These are phyloP conservation scores for Populus hybrid DNA, from an alignment of 441 rosid species.

Conservation along the genomic window DNA sequence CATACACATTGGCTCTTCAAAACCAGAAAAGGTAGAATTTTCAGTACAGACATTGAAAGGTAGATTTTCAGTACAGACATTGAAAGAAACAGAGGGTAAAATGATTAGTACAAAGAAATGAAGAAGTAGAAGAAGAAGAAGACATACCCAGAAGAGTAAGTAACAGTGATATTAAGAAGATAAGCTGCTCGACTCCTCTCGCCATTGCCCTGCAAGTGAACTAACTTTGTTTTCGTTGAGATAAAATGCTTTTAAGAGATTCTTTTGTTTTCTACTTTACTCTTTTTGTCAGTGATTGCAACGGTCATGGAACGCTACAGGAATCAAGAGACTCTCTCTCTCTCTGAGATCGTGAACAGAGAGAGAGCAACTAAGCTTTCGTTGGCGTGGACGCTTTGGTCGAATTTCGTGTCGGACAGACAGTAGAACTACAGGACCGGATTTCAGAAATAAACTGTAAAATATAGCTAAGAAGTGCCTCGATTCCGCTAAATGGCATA, in stretches of 20 bases:
- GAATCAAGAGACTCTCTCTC: neutral
- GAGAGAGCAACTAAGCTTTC: neutral
- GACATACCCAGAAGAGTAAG: neutral
- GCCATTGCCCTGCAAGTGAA: neutral
- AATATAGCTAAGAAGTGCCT: neutral
- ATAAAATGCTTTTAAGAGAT: neutral
- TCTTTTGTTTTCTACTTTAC: neutral
- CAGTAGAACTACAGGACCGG: neutral
- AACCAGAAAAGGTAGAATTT: neutral
- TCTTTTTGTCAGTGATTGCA: neutral
- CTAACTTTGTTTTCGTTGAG: neutral
- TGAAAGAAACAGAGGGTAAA: neutral
- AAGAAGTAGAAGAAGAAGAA: neutral
- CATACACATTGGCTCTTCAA: neutral
- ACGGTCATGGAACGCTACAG: neutral
- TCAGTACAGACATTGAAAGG: neutral
- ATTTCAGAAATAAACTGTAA: neutral
- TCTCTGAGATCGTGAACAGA: neutral
- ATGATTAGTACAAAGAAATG: neutral
- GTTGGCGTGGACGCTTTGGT: neutral
- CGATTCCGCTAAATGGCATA: neutral
- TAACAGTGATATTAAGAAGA: too few relatives aligned
- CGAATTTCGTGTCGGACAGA: neutral
- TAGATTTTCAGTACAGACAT: neutral
- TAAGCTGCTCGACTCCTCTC: neutral